A percentile compares a stretch with the other conserved stretches of the same genome.
Evolutionary conservation across 352 stramenopile species (phyloP).

Genomic region (Phytopythium litorale): DNA sequence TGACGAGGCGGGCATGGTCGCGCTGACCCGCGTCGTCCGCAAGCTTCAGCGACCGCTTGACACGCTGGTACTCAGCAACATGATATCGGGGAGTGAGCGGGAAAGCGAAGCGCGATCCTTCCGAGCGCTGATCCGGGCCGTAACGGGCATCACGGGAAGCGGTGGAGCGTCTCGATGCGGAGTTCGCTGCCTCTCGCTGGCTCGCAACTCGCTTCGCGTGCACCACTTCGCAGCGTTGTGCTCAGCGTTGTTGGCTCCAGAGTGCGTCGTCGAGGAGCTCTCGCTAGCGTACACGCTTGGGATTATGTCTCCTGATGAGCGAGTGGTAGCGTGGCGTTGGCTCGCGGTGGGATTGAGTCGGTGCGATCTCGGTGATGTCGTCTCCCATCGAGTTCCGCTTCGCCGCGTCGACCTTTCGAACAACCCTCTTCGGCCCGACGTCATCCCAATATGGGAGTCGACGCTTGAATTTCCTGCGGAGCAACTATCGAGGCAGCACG

Average conservation of each 20-base stretch:
- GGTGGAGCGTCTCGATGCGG: not conserved
- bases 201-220: not conserved
- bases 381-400: too few species aligned
- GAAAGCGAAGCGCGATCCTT: not conserved
- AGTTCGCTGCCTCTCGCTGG: not conserved
- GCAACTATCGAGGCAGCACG: too few species aligned
- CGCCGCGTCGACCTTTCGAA: too few species aligned
- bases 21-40: slow-evolving; percentile 15
- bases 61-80: slow-evolving; percentile 1
- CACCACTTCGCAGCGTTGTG: not conserved
- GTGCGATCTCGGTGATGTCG: too few species aligned
- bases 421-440: too few species aligned
- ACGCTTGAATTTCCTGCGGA: too few species aligned
- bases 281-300: not conserved
- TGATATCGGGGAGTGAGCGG: slow-evolving; percentile 9
- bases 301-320: not conserved
- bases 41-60: not conserved
- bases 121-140: not conserved
- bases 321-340: not conserved
- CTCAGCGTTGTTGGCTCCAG: not conserved
- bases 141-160: not conserved
- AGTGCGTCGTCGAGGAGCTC: not conserved
- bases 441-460: too few species aligned
- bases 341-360: not conserved
- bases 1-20: slow-evolving; percentile 13